phyloP scores from a whole-genome alignment of 192 early-diverging fungal species.

The Umbelopsis sp. region DNA sequence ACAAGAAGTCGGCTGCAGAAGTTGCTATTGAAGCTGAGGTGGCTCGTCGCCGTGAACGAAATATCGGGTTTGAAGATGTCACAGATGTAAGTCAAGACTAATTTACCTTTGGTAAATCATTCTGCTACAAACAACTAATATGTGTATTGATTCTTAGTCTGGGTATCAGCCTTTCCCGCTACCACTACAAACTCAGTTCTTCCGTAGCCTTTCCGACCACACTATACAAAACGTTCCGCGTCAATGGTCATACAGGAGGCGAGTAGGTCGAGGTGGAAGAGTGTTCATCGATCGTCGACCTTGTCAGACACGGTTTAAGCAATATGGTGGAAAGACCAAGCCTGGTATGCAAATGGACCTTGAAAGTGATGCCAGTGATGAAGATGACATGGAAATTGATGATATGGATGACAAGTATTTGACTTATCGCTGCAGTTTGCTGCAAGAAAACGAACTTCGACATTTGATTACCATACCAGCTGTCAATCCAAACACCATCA shows the following conservation, averaged over 20 bases:
- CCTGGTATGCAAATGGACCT: conserved; percentile 31
- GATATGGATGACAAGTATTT: conserved; percentile 46
- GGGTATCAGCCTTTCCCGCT: conserved; percentile 53
- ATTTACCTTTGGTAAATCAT: background rate
- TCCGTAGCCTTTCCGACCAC: conserved; percentile 22
- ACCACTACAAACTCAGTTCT: conserved; percentile 41
- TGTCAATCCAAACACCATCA: conserved; percentile 24
- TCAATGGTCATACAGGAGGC: conserved; percentile 50
- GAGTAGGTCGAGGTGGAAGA: conserved; percentile 81
- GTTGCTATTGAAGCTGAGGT: conserved; percentile 59
- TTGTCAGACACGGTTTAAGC: conserved; percentile 15
- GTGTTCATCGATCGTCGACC: conserved; percentile 70
- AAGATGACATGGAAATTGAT: conserved; percentile 49
- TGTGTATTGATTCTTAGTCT: conserved; percentile 28
- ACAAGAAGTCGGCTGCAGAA: conserved; percentile 45
- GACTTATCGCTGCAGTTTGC: conserved; percentile 43
- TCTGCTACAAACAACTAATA: background rate
- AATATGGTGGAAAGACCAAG: conserved; percentile 25
- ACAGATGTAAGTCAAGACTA: conserved; percentile 60
- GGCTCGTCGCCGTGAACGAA: conserved; percentile 54
- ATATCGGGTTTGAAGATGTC: conserved; percentile 69
- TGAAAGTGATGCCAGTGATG: conserved; percentile 46
- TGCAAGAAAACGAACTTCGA: conserved; percentile 50
- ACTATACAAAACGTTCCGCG: conserved; percentile 24
- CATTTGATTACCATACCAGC: conserved; percentile 47